Base-by-base conservation (phyloP, 2,329 filamentous ascomycete genomes). In the Fusarium sulawesiense region DNA sequence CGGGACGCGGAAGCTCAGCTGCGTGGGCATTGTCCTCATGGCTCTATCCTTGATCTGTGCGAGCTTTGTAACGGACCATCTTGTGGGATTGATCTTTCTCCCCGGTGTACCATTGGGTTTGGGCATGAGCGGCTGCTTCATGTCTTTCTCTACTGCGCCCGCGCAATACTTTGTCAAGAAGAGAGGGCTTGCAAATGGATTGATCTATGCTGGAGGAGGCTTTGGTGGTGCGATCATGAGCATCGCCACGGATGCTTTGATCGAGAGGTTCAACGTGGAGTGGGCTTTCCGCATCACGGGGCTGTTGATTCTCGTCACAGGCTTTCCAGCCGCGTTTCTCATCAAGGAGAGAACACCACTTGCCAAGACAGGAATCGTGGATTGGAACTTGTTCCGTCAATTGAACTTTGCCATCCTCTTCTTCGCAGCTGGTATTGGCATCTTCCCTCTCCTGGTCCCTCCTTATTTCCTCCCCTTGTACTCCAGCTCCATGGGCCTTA, bases 381-480 rank as follows among this genome's bases (percentile, higher is more conserved):
- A 89, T 63, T 87, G 85, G 83, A 84, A 73, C 14, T 78, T 89
- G 4, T 88, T 89, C 75, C 82, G 82, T 30, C 82, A 87, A 57
- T 59, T 82, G 23, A 82, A 80, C 12, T 90, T 89, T 75, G 68
- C 80, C 8, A 75, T 85, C 4, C 76, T 90, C 27, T 89, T 89
- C 72, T 70, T 86, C 6, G 83, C 83, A 7, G 85, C 86, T 1
- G 85, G 83, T 1, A 81, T 90, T 12, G 87, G 82, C 2, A 89
- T 86, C 3, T 90, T 90, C 66, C 85, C 88, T 1, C 82, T 90
- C 18, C 84, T 89, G 60, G 87, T 90, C 0, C 87, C 88, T 0
- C 86, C 88, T 0, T 90, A 88, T 78, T 90, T 89, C 73, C 77
- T 90, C 1, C 88, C 88, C 0, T 78, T 89, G 1, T 89, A 88